Evolutionary conservation across 345 rosid species (phyloP), one percentile per base, ranked within the genome.

Genomic region (Hypericum androsaemum): DNA sequence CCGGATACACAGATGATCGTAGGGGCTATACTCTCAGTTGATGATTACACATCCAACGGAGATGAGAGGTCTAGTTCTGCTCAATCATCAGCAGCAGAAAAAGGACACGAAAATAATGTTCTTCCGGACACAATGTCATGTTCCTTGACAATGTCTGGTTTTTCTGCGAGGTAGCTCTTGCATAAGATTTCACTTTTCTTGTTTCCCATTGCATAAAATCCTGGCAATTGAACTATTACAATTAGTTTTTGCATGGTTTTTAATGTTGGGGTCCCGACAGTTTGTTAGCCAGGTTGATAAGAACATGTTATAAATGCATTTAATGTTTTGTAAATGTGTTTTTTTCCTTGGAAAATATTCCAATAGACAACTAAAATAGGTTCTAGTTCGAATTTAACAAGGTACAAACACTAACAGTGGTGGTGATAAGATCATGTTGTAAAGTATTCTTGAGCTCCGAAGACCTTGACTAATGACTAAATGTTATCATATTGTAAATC

Each of bases 1-100:
- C 95, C 97, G 0, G 84, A 82, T 7, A 74, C 94, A 0, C 61
- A 73, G n/a, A 74, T 89, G 74, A 56, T 81, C 4, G 65, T 83
- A 12, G 83, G 86, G 0, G 90, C 86, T 77, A 65, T 83, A 64
- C 58, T 83, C 48, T 70, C 80, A 0, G 64, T 70, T 5, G 86
- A 73, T 36, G 77, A 72, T 36, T 84, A 76, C 28, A 41, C 50
- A 5, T 10, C 22, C 5, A 61, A 35, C 7, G 60, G 35, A 22
- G 9, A 12, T 11, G 13, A 11, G 2, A 2, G 7, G 10, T 2
- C 7, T 41, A 17, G 37, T 46, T 0, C 62, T 70, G 54, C 56
- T 50, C 74, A 73, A 5, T 61, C 56, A 10, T 38, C 70, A 43
- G 52, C 52, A 8, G 49, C 70, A 9, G 58, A 67, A 5, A n/a